Evolutionary conservation across 176 grass and related monocot genomes (phyloP).

Genomic region (Echinochloa phyllopogon): DNA sequence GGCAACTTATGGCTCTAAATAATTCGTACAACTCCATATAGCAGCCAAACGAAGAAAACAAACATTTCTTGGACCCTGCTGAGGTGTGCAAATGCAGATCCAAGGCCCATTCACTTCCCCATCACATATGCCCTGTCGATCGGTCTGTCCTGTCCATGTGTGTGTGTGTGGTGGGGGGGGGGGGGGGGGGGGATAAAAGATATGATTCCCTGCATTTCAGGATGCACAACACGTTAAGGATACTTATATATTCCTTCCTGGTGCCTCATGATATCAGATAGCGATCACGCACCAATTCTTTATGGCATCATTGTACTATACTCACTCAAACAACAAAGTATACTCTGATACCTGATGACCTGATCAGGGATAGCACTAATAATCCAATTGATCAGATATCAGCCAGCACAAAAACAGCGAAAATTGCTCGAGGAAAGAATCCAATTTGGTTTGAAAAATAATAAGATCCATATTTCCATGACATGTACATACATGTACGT

Average conservation of each 20-base stretch:
- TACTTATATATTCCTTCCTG: constrained; percentile 9
- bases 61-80: neutral
- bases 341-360: neutral
- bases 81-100: constrained; percentile 2
- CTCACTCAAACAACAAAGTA: neutral
- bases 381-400: too few species aligned
- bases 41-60: neutral
- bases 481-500: too few species aligned
- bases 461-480: neutral
- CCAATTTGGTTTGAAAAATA: too few species aligned
- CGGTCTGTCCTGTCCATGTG: constrained; percentile 29
- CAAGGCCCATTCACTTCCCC: neutral
- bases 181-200: neutral
- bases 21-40: neutral
- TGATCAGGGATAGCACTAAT: too few species aligned
- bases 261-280: neutral
- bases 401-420: neutral
- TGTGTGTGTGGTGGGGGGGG: too few species aligned
- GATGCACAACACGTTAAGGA: neutral
- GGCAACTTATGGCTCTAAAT: neutral
- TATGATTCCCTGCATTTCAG: constrained; percentile 30
- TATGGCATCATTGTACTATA: neutral
- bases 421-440: neutral
- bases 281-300: constrained; percentile 6
- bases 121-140: constrained; percentile 25